Base-by-base conservation (phyloP, 352 stramenopile genomes). In the Globisporangium orthogonon region DNA sequence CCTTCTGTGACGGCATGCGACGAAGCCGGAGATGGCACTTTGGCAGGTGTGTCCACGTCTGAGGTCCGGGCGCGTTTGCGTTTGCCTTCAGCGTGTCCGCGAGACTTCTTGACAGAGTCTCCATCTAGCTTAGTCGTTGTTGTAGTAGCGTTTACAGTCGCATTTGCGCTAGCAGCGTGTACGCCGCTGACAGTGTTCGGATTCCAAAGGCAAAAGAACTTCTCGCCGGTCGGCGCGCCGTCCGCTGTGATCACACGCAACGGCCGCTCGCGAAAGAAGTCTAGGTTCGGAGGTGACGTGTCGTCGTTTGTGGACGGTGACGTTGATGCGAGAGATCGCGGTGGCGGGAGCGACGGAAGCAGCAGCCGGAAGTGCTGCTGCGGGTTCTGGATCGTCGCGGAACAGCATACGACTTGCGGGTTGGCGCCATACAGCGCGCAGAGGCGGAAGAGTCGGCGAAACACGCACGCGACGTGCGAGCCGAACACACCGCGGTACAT, bases 201-300 rank as follows among this genome's bases (percentile, higher is more conserved):
- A 53, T 98, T 98, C 95, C 95, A 99, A 7, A 98, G 58, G 50
- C 96, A 97, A 53, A 98, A 98, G 58, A 96, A 62, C 60, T 98
- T 98, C 39, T 91, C 71, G 15, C 90, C 78, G 4, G 75, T 86
- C 15, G 97, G 94, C 17, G 94, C 95, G 1, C 91, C 93, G 70
- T 95, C 85, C 49, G 97, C 62, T 14, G 96, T 86, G 61, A 98
- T 90, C 30, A 94, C 77, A 10, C 67, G 56, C 3, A 93, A 56
- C 7, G 62, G 50, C 37, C 83, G 73, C 18, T 78, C 67, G 14
- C 66, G 70, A 60, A 88, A 89, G 47, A 90, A 93, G 30, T 86
- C 63, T 5, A 91, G 62, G 29, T 70, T 75, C 2, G 70, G 52
- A 23, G 77, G 78, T 1, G 56, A 55, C 0, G 15, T 15, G 7